A percentile compares a stretch with the other conserved stretches of the same genome.
phyloP scores from a whole-genome alignment of 768 basidiomycete species.

The Serendipita sp. region DNA sequence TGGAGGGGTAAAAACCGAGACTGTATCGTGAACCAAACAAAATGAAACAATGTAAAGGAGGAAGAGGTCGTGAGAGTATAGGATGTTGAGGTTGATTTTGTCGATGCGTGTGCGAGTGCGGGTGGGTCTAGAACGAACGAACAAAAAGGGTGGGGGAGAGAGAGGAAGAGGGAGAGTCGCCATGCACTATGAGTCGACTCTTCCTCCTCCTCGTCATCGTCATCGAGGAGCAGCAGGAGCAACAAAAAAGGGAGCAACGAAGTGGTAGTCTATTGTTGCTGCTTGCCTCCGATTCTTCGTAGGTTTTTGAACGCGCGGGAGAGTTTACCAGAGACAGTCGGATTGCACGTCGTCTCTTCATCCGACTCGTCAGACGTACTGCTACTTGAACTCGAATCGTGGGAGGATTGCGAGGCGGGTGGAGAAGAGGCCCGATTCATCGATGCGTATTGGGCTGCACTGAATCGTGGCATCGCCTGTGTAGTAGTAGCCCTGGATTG shows the following conservation, averaged over 20 bases:
- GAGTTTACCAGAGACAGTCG: not conserved
- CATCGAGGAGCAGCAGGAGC: too few relatives aligned
- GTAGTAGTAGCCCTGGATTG: not conserved
- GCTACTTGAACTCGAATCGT: not conserved
- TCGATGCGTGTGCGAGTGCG: too few relatives aligned
- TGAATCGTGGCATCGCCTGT: not conserved
- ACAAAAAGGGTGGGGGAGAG: too few relatives aligned
- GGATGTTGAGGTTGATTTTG: too few relatives aligned
- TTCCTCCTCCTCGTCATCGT: too few relatives aligned
- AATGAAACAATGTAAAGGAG: too few relatives aligned
- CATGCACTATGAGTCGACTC: not conserved
- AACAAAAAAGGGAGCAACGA: too few relatives aligned
- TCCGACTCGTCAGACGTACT: not conserved
- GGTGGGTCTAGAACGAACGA: not conserved
- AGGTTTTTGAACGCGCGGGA: constrained; percentile 1
- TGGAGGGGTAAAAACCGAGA: too few relatives aligned
- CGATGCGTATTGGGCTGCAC: not conserved
- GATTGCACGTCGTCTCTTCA: not conserved
- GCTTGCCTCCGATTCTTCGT: not conserved
- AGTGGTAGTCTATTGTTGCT: not conserved
- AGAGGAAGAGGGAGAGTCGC: not conserved
- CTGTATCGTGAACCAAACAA: too few relatives aligned
- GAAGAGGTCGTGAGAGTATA: too few relatives aligned
- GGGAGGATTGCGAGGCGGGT: not conserved
- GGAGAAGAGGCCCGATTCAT: not conserved